Evolutionary conservation across 2,329 filamentous ascomycete species (phyloP), one percentile per base, ranked within the genome.

Genomic region (Alternaria gaisen): DNA sequence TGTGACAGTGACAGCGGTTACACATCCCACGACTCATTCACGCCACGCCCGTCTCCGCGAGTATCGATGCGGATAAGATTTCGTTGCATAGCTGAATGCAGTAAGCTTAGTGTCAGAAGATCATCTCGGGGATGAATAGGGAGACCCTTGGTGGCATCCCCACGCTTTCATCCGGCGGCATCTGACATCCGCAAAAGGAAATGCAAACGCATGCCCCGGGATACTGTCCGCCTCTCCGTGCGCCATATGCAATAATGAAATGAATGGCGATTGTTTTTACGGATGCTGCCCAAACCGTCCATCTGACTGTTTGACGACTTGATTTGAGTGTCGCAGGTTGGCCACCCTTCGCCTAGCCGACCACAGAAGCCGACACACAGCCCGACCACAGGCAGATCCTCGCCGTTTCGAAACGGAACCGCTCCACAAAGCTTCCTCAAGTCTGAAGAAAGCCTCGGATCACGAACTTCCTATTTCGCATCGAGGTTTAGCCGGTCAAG

Each of bases 91-190:
- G 38, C 65, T 42, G 42, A 38, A 66, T 62, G 32, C 38, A 61
- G 62, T 70, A 65, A 72, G 67, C 60, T 63, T 61, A 64, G 61
- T 60, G 57, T 66, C 62, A 63, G 44, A 52, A 52, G 64, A 73
- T 75, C 71, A 65, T 58, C 42, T 73, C 68, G 73, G 70, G 59
- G 67, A 70, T 62, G 66, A 20, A 58, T 63, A 61, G 55, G 56
- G 36, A 40, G 56, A 56, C 65, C 61, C 56, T 63, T 54, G 52
- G 43, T 62, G 56, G 63, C 40, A 42, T 71, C 66, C 67, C 59
- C 52, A 62, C 59, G 62, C 66, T 50, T 65, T 62, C 60, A 65
- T 66, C 72, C 63, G 61, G 53, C 69, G 69, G 58, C 58, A 20
- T 52, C 26, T 52, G 47, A 28, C 66, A 65, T 67, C 36, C 57